phyloP scores from a whole-genome alignment of 768 basidiomycete species.

The Xerocomellus chrysenteron region DNA sequence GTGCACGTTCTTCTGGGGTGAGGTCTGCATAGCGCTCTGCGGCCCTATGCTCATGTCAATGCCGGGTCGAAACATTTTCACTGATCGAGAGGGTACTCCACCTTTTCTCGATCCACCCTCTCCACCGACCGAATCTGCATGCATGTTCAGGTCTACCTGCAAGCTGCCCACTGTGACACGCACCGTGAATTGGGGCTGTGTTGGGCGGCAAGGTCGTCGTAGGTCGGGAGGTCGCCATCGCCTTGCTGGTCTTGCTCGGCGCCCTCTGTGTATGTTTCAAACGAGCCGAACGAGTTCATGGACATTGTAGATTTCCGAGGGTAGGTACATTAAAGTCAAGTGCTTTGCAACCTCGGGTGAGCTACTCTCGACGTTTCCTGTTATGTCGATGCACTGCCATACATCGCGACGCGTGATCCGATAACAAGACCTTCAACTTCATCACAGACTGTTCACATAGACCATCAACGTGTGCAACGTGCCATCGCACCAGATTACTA shows the following conservation, averaged over 20 bases:
- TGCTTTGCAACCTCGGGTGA: not conserved
- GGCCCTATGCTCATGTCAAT: slow-evolving; percentile 47
- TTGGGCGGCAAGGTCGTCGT: slow-evolving; percentile 74
- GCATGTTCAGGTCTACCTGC: not conserved
- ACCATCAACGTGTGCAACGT: not conserved
- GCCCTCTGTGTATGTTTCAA: slow-evolving; percentile 25
- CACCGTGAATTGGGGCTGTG: slow-evolving; percentile 83
- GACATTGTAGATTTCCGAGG: slow-evolving; percentile 13
- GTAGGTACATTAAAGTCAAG: not conserved
- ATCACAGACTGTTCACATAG: not conserved
- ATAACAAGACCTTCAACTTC: not conserved
- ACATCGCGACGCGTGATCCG: slow-evolving; percentile 10
- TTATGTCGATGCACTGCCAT: not conserved
- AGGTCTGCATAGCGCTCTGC: slow-evolving; percentile 78
- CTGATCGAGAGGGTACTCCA: slow-evolving; percentile 24
- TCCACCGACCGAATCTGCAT: slow-evolving; percentile 79
- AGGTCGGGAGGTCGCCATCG: slow-evolving; percentile 67
- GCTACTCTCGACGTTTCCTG: not conserved
- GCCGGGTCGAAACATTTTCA: not conserved
- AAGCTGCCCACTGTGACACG: slow-evolving; percentile 18
- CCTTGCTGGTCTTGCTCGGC: slow-evolving; percentile 44
- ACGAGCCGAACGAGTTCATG: slow-evolving; percentile 22
- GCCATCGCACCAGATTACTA: not conserved
- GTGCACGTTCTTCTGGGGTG: slow-evolving; percentile 53
- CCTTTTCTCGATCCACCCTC: slow-evolving; percentile 89